Evolutionary conservation across 2,329 filamentous ascomycete genomes (phyloP).

Genomic region (Teratosphaeria destructans): DNA sequence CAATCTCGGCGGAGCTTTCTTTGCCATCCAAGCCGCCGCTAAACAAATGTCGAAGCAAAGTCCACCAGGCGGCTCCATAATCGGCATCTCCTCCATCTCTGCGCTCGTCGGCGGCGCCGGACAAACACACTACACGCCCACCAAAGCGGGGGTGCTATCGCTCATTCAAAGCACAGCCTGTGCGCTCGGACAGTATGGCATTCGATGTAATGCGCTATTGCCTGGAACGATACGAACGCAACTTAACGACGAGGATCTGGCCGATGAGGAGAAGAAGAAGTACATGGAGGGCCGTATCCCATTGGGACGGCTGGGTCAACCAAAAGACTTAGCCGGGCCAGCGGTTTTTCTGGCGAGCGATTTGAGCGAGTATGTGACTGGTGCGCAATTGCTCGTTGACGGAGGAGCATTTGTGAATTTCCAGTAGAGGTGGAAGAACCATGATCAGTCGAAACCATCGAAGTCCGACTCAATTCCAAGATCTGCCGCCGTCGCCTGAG

Average conservation of each 20-base stretch:
- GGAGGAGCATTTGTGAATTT: constrained; percentile 84
- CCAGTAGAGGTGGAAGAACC: constrained; percentile 41
- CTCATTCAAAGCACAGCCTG: constrained; percentile 78
- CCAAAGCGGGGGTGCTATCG: constrained; percentile 70
- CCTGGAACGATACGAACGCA: constrained; percentile 78
- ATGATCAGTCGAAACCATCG: constrained; percentile 30
- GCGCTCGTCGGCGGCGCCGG: constrained; percentile 67
- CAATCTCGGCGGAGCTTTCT: constrained; percentile 84
- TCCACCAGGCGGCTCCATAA: constrained; percentile 63
- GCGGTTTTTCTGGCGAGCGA: constrained; percentile 77
- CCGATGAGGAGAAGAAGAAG: constrained; percentile 56
- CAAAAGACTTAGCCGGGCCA: constrained; percentile 68
- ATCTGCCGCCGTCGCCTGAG: constrained; percentile 10
- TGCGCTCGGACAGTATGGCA: constrained; percentile 63
- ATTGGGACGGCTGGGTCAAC: constrained; percentile 60
- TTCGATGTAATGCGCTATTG: constrained; percentile 73
- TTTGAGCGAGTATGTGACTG: constrained; percentile 71
- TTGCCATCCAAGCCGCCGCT: constrained; percentile 73
- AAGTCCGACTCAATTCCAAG: constrained; percentile 27
- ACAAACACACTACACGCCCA: constrained; percentile 81
- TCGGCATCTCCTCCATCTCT: constrained; percentile 62
- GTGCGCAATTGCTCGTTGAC: constrained; percentile 75
- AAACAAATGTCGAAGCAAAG: constrained; percentile 64
- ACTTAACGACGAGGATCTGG: constrained; percentile 72
- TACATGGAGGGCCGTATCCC: constrained; percentile 80